phyloP scores from a whole-genome alignment of 2,329 filamentous ascomycete genomes.

The Phyllosticta citribraziliensis region DNA sequence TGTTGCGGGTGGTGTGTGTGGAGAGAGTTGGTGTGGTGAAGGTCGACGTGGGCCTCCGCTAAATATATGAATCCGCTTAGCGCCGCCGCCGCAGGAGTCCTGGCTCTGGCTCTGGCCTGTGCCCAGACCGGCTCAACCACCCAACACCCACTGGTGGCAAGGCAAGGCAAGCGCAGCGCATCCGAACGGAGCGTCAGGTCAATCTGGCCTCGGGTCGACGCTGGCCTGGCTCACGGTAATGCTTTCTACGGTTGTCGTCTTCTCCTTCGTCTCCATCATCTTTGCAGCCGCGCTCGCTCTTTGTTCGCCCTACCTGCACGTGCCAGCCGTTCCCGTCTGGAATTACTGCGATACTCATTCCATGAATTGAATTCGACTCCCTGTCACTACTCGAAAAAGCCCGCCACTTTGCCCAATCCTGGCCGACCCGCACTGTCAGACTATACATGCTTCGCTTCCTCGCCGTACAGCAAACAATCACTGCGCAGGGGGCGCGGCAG shows the following conservation, averaged over 20 bases:
- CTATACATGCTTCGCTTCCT: no score
- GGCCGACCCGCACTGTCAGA: background rate
- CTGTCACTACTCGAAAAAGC: background rate
- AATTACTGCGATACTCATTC: background rate
- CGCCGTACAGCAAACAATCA: no score
- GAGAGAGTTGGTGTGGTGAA: constrained; percentile 4
- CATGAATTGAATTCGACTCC: background rate
- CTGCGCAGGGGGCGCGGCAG: constrained; percentile 36
- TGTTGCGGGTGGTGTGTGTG: constrained; percentile 1
- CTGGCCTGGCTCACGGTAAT: no score
- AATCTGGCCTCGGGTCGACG: no score
- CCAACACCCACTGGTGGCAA: background rate
- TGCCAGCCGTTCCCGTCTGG: background rate
- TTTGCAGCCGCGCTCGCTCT: background rate
- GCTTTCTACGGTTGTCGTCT: no score
- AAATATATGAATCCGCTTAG: background rate
- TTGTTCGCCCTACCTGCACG: background rate
- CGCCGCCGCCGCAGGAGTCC: background rate
- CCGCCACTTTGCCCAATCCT: background rate
- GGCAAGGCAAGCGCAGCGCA: no score
- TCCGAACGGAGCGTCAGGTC: background rate
- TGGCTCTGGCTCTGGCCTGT: background rate
- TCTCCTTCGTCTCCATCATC: no score
- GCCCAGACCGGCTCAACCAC: background rate
- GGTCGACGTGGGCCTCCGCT: constrained; percentile 1